phyloP scores from a whole-genome alignment of 306 rosid species.

The Lathyrus tuberosus region DNA sequence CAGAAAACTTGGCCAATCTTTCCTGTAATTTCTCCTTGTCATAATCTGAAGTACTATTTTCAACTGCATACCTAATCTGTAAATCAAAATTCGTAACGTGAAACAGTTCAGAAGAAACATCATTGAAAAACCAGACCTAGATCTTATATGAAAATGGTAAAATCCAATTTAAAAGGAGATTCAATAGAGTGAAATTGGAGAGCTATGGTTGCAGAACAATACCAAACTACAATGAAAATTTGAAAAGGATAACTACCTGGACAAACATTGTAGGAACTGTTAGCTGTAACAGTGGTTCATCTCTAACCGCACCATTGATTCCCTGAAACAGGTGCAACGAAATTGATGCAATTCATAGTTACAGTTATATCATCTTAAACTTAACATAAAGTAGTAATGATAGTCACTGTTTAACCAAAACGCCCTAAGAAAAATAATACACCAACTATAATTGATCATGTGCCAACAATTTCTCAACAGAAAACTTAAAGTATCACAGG shows the following conservation, averaged over 20 bases:
- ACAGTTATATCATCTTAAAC: no score
- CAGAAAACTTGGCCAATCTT: conserved; percentile 93
- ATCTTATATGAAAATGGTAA: conserved; percentile 8
- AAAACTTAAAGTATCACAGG: no score
- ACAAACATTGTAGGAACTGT: conserved; percentile 81
- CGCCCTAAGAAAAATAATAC: no score
- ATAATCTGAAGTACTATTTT: conserved; percentile 84
- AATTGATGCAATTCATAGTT: no score
- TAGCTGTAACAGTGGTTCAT: conserved; percentile 67
- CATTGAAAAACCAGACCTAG: background rate
- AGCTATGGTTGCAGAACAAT: conserved; percentile 38
- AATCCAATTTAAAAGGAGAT: conserved; percentile 11
- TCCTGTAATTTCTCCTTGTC: conserved; percentile 95
- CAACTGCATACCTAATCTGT: conserved; percentile 85
- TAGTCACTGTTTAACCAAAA: no score
- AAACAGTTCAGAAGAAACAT: conserved; percentile 19
- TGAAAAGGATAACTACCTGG: conserved; percentile 56
- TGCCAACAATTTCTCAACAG: no score
- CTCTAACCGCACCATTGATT: conserved; percentile 74
- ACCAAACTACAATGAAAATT: conserved; percentile 1
- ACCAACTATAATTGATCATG: no score
- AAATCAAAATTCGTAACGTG: background rate
- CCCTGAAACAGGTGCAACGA: no score
- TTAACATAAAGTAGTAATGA: no score
- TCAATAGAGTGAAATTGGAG: conserved; percentile 12